Conservation (phyloP, 2,329 filamentous ascomycete species). For the Ilyonectria destructans region DNA sequence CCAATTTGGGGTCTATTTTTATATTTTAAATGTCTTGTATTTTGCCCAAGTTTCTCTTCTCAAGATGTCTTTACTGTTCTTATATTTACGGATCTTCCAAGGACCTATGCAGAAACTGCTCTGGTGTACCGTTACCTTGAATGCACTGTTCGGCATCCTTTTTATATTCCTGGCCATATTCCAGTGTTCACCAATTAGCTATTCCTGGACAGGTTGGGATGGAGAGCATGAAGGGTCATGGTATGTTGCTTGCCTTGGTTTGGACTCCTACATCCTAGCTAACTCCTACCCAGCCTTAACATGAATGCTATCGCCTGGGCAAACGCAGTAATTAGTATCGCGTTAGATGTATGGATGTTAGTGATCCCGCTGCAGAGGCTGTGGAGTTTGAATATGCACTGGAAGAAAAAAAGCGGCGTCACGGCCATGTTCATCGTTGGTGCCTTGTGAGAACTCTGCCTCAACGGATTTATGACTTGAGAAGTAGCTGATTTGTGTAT, state of each 20-base stretch:
- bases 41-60: slow-evolving; percentile 31
- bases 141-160: slow-evolving; percentile 44
- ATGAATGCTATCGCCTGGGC: slow-evolving; percentile 59
- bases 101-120: slow-evolving; percentile 25
- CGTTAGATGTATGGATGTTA: slow-evolving; percentile 62
- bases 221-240: slow-evolving; percentile 58
- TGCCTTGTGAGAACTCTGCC: slow-evolving; percentile 52
- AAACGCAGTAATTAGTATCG: slow-evolving; percentile 60
- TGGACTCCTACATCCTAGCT: not conserved
- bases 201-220: slow-evolving; percentile 61
- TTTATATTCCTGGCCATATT: slow-evolving; percentile 55
- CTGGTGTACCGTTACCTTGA: slow-evolving; percentile 28
- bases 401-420: slow-evolving; percentile 62
- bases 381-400: slow-evolving; percentile 52
- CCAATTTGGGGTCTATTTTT: slow-evolving; percentile 29
- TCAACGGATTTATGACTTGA: not conserved
- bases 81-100: slow-evolving; percentile 35
- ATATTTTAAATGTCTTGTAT: slow-evolving; percentile 29
- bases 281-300: slow-evolving; percentile 49
- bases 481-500: not conserved
- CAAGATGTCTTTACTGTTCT: slow-evolving; percentile 35
- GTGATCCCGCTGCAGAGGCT: slow-evolving; percentile 59
- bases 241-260: slow-evolving; percentile 19
- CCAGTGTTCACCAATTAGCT: slow-evolving; percentile 58
- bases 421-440: slow-evolving; percentile 63